These are phyloP conservation scores for Aspergillus japonicus DNA, from an alignment of 2,329 filamentous ascomycete genomes.

Conservation along the genomic window DNA sequence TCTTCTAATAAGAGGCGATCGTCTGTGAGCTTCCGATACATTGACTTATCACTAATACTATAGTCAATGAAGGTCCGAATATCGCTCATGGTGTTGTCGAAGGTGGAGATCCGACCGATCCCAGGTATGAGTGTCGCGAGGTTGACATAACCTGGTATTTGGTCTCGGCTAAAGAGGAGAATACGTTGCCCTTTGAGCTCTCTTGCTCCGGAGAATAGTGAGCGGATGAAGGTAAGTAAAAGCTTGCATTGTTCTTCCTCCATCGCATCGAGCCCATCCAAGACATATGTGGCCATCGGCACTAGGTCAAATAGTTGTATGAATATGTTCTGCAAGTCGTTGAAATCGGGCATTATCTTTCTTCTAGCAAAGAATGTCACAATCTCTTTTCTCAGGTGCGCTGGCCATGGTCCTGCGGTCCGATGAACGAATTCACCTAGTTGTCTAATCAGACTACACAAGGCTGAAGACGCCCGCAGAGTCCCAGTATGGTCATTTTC, in stretches of 20 bases:
- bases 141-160: conserved; percentile 20
- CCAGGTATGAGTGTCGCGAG: conserved; percentile 17
- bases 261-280: conserved; percentile 22
- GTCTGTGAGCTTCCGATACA: conserved; percentile 19
- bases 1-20: conserved; percentile 8
- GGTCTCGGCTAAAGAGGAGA: conserved; percentile 21
- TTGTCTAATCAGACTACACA: conserved; percentile 24
- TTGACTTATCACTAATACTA: conserved; percentile 18
- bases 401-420: conserved; percentile 1
- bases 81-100: conserved; percentile 18
- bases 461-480: conserved; percentile 7
- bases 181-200: conserved; percentile 8
- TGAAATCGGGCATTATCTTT: conserved; percentile 16
- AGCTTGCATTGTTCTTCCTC: conserved; percentile 8
- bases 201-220: not conserved
- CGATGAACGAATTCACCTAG: conserved; percentile 12
- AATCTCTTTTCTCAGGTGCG: not conserved
- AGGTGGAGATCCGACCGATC: conserved; percentile 20
- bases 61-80: conserved; percentile 20
- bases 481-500: conserved; percentile 11
- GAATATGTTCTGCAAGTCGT: conserved; percentile 19
- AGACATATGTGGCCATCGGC: conserved; percentile 14
- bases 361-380: conserved; percentile 13
- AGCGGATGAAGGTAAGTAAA: conserved; percentile 9
- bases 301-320: conserved; percentile 6